Base-by-base conservation (phyloP, 148 eudicot genomes). In the Rhododendron molle region DNA sequence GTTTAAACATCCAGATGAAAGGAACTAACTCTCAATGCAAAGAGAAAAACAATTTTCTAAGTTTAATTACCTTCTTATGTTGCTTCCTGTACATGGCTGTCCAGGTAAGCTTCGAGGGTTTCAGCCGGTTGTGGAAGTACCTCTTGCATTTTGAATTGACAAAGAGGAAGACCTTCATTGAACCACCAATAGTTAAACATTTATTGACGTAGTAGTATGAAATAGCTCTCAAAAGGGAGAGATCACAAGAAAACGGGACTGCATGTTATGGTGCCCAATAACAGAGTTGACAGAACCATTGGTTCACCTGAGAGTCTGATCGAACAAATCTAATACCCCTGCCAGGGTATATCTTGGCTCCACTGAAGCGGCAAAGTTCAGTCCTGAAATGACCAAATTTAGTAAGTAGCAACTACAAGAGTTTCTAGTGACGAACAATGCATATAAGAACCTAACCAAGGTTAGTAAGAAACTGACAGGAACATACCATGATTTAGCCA, bases 71-170 rank as follows among this genome's bases (percentile, higher is more conserved):
- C 95, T 93, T 93, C 92, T 93, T 93, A 81, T 92, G 95, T 71
- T 92, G 95, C 87, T 93, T 93, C 74, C 95, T 85, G 94, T 91
- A 93, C 77, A 93, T 89, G 80, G 95, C 95, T 78, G 94, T 93
- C 94, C 95, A 92, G 81, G 93, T 90, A 78, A 93, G 95, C 89
- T 92, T 93, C 4, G 94, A 88, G 34, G 94, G 93, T 91, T 92
- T 93, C 38, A 92, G 88, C 47, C 88, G 87, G 86, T 93, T 93
- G 90, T 93, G 95, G 92, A 93, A 93, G 83, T 93, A 93, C 91
- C 95, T 92, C 91, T 93, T 92, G 89, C 95, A 92, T 89, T 93
- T 93, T 2, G 94, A 92, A 67, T 93, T 92, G 5, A 72, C 87
- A 46, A 93, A 93, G 44, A 93, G 91, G 89, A 93, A 93, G 36